Percentiles rank a stretch among this genome's conserved stretches.
Evolutionary conservation across 805 yeast genomes (phyloP).

Genomic region (Hermanozyma aechmeae): DNA sequence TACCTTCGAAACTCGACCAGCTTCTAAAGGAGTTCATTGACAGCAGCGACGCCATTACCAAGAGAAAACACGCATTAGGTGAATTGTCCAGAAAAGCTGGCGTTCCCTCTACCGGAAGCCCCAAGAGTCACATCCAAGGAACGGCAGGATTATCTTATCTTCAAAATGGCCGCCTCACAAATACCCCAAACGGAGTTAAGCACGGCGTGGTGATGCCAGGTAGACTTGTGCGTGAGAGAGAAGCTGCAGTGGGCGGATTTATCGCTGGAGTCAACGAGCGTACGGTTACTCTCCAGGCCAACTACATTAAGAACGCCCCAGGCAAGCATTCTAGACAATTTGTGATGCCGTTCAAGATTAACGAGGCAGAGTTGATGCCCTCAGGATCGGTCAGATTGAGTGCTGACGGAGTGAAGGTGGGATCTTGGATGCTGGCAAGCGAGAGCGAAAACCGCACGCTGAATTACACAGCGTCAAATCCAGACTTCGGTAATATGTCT

Average conservation of each 20-base stretch:
- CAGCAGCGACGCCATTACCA: slow-evolving; percentile 12
- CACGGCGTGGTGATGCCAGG: slow-evolving; percentile 56
- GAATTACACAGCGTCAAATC: slow-evolving; percentile 21
- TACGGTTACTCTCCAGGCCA: slow-evolving; percentile 23
- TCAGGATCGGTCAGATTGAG: slow-evolving; percentile 30
- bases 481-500: slow-evolving; percentile 20
- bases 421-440: slow-evolving; percentile 25
- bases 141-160: slow-evolving; percentile 70
- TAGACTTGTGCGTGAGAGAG: slow-evolving; percentile 43
- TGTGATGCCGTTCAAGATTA: slow-evolving; percentile 33
- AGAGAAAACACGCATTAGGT: slow-evolving; percentile 12
- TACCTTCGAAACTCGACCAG: slow-evolving; percentile 16
- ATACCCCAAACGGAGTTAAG: slow-evolving; percentile 62
- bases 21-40: slow-evolving; percentile 26
- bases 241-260: slow-evolving; percentile 41
- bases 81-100: slow-evolving; percentile 16
- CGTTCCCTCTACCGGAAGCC: slow-evolving; percentile 4
- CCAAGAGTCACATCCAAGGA: slow-evolving; percentile 38
- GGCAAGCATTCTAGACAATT: slow-evolving; percentile 35
- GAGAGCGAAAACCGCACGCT: slow-evolving; percentile 11
- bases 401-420: slow-evolving; percentile 32
- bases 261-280: slow-evolving; percentile 26
- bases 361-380: slow-evolving; percentile 24
- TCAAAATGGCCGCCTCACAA: slow-evolving; percentile 57
- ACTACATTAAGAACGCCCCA: slow-evolving; percentile 24